These are phyloP conservation scores for Cruciata laevipes DNA, from an alignment of 257 asterid species.

Conservation along the genomic window DNA sequence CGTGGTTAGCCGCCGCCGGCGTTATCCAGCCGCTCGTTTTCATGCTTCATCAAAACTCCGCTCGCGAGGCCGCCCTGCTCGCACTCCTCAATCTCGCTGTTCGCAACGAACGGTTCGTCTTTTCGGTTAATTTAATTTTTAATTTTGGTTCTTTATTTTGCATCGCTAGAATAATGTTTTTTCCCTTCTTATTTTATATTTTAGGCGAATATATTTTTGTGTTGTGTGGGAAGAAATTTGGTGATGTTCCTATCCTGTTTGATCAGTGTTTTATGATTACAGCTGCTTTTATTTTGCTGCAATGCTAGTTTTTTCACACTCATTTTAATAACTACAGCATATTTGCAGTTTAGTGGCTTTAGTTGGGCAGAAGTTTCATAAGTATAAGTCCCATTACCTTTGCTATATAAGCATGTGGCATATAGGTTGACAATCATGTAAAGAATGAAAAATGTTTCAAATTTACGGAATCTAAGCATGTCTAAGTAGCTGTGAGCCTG, in stretches of 20 bases:
- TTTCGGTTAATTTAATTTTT: background rate
- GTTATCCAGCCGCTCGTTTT: constrained; percentile 76
- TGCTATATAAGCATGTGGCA: background rate
- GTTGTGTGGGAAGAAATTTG: background rate
- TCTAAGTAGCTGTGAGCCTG: background rate
- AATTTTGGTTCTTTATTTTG: background rate
- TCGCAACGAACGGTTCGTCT: constrained; percentile 60
- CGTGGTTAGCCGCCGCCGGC: constrained; percentile 73
- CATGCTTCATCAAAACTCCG: constrained; percentile 52
- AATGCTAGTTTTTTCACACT: too few species aligned
- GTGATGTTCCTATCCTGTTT: background rate
- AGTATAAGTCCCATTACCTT: background rate
- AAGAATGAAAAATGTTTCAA: background rate
- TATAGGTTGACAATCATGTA: background rate
- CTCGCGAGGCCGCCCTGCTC: constrained; percentile 78
- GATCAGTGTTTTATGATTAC: background rate
- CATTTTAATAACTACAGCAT: too few species aligned
- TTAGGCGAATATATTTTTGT: background rate
- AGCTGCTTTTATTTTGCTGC: background rate
- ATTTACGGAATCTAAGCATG: background rate
- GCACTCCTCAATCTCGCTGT: constrained; percentile 93
- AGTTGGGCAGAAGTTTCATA: background rate
- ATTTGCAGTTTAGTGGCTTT: background rate
- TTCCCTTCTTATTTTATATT: background rate
- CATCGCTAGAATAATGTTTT: background rate